Percentiles rank a stretch among this genome's conserved stretches.
Conservation (phyloP, 164 flowering plant genomes). For the Berberis vulgaris region DNA sequence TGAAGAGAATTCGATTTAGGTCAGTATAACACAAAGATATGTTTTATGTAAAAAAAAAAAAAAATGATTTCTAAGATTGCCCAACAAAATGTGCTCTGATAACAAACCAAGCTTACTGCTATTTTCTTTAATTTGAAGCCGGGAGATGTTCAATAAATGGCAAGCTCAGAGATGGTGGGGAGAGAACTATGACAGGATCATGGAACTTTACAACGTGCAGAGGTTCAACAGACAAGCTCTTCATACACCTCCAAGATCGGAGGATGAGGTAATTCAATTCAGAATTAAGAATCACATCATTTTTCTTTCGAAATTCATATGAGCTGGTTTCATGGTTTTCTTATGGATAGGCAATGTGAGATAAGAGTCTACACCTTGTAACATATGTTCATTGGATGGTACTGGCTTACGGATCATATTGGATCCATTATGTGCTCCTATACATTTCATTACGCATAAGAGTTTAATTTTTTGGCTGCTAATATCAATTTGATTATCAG, state of each 20-base stretch:
- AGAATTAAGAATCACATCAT: neutral
- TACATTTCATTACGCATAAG: neutral
- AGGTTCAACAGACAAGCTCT: constrained; percentile 89
- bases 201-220: constrained; percentile 97
- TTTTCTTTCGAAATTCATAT: neutral
- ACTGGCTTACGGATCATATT: too few relatives aligned
- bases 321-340: too few relatives aligned
- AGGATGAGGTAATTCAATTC: constrained; percentile 63
- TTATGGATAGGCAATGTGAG: too few relatives aligned
- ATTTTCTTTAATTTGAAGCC: constrained; percentile 39
- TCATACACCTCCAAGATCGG: constrained; percentile 76
- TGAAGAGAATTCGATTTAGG: constrained; percentile 95
- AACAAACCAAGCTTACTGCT: neutral
- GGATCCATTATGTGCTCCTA: neutral
- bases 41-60: neutral
- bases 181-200: constrained; percentile 85
- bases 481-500: neutral
- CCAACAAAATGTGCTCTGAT: too few relatives aligned
- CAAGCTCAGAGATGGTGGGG: constrained; percentile 99
- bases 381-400: too few relatives aligned
- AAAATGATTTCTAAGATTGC: neutral
- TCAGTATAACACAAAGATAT: constrained; percentile 12
- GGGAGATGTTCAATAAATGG: constrained; percentile 95
- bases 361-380: too few relatives aligned
- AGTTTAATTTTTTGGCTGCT: neutral